These are phyloP conservation scores for Dalbergia cultrata DNA, from an alignment of 306 rosid species.

Conservation along the genomic window DNA sequence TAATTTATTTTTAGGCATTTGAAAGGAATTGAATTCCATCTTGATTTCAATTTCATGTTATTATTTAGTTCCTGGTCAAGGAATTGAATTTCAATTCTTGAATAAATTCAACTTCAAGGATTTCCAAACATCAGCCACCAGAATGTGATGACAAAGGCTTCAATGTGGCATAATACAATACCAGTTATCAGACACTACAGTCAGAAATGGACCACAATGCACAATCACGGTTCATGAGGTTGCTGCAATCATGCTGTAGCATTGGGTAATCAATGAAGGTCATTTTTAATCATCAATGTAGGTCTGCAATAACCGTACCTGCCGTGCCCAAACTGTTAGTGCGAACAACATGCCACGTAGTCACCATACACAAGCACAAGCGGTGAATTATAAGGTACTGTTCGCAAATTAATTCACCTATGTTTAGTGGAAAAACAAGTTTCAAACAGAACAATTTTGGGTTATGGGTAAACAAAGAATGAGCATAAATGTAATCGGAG, in stretches of 20 bases:
- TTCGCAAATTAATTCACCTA: background rate
- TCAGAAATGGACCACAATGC: constrained; percentile 29
- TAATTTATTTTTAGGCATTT: too few relatives aligned
- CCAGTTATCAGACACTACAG: background rate
- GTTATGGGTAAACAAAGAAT: background rate
- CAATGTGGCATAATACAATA: background rate
- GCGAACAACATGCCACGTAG: background rate
- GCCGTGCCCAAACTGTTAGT: background rate
- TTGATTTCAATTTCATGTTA: too few relatives aligned
- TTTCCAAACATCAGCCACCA: constrained; percentile 17
- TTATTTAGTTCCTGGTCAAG: too few relatives aligned
- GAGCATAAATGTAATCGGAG: background rate
- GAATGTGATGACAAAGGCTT: background rate
- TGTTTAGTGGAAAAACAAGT: background rate
- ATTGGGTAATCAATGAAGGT: background rate
- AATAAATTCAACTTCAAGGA: too few relatives aligned
- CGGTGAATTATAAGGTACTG: background rate
- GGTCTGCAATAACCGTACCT: constrained; percentile 11
- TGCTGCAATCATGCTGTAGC: background rate
- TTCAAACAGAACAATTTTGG: constrained; percentile 4
- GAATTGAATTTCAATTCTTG: too few relatives aligned
- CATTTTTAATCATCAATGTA: background rate
- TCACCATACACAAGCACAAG: constrained; percentile 10
- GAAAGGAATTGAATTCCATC: too few relatives aligned
- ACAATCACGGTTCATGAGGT: constrained; percentile 11